Evolutionary conservation across 768 basidiomycete genomes (phyloP), one percentile per base, ranked within the genome.

Genomic region (Boletus rufocinnamomeus): DNA sequence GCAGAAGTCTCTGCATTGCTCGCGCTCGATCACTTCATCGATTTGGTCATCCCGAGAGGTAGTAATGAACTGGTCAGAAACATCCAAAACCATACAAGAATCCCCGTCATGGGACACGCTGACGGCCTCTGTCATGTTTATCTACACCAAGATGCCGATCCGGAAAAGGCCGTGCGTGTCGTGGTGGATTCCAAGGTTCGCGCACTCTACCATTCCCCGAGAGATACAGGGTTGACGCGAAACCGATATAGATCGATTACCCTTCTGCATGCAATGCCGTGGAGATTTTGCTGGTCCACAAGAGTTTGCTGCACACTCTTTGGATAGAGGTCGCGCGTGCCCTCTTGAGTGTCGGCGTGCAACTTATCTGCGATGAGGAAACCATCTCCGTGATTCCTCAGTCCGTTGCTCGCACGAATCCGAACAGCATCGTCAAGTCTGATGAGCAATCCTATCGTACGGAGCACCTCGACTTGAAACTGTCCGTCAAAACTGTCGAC

Each of bases 71-170:
- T 99, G 14, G 97, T 98, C 28, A 81, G 77, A 65, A 89, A 79
- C 71, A 97, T 99, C 58, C 93, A 98, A 71, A 89, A 90, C 57
- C 84, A 79, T 62, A 97, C 96, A 0, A 81, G 89, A 58, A 98
- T 99, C 59, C 89, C 97, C 2, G 97, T 99, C 45, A 98, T 99
- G 95, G 97, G 97, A 2, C 97, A 99, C 69, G 95, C 97, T 8
- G 97, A 99, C 73, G 97, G 97, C 2, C 76, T 98, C 10, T 99
- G 97, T 72, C 84, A 86, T 21, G 85, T 97, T 6, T 98, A 88
- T 72, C 75, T 99, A 6, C 96, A 99, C 72, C 87, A 90, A 64
- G 78, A 80, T 30, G 95, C 95, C 0, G 84, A 90, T 63, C 65
- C 77, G 40, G 82, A 85, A 57, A 98, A 95, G 72, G 93, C 95